Evolutionary conservation across 1,139 yeast genomes (phyloP).

Genomic region (Suhomyces yuchorum): DNA sequence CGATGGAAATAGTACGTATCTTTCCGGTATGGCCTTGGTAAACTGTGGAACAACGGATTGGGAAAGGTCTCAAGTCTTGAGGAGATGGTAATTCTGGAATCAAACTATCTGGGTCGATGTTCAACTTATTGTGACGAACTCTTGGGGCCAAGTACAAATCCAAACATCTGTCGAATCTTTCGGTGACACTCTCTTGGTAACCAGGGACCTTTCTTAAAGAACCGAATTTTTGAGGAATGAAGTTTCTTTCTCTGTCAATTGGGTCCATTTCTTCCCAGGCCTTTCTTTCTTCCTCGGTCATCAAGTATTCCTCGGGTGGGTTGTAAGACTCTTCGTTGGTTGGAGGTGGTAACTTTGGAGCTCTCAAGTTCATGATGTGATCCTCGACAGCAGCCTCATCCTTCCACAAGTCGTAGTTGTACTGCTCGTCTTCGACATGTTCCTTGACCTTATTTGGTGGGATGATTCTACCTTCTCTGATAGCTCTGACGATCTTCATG

Average conservation of each 20-base stretch:
- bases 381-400: conserved; percentile 56
- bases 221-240: conserved; percentile 77
- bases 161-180: conserved; percentile 89
- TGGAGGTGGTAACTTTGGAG: conserved; percentile 95
- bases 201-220: conserved; percentile 94
- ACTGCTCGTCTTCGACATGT: conserved; percentile 51
- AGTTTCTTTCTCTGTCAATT: conserved; percentile 75
- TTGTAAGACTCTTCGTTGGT: conserved; percentile 95
- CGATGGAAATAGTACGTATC: conserved; percentile 79
- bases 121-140: conserved; percentile 85
- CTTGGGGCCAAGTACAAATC: conserved; percentile 96
- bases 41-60: conserved; percentile 82
- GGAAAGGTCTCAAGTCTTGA: conserved; percentile 97
- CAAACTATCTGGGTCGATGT: conserved; percentile 94
- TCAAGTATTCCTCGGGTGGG: conserved; percentile 93
- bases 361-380: conserved; percentile 89
- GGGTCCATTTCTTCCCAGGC: conserved; percentile 76
- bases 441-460: conserved; percentile 66
- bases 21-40: conserved; percentile 83
- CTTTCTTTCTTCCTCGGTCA: conserved; percentile 74
- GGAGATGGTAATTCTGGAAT: conserved; percentile 97
- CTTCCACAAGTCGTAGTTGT: conserved; percentile 84
- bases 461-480: conserved; percentile 91
- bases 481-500: conserved; percentile 95
- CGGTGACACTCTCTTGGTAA: conserved; percentile 80